A percentile compares a stretch with the other conserved stretches of the same genome.
Evolutionary conservation across 1,284 basidiomycete species (phyloP).

Genomic region (Irpex sp.): DNA sequence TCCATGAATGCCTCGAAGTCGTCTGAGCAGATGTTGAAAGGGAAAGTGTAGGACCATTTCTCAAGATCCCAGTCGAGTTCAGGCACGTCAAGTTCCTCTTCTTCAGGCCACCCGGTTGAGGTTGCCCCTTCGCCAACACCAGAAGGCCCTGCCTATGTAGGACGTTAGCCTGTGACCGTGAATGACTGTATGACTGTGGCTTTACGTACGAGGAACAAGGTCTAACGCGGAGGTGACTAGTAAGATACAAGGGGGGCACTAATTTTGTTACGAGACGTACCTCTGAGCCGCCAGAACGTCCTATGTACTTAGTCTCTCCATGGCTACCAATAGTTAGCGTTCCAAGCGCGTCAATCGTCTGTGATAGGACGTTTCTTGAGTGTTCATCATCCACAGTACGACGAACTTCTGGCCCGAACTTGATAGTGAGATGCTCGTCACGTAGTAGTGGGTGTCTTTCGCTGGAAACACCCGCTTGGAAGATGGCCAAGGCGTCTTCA

Average conservation of each 20-base stretch:
- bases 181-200: neutral
- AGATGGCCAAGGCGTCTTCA: slow-evolving; percentile 67
- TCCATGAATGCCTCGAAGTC: slow-evolving; percentile 22
- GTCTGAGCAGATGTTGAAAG: slow-evolving; percentile 21
- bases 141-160: neutral
- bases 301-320: slow-evolving; percentile 66
- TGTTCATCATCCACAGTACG: slow-evolving; percentile 29
- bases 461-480: slow-evolving; percentile 45
- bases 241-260: neutral
- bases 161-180: neutral
- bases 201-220: slow-evolving; percentile 39
- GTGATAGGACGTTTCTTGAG: slow-evolving; percentile 23
- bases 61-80: slow-evolving; percentile 19
- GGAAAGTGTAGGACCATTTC: slow-evolving; percentile 23
- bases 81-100: slow-evolving; percentile 16
- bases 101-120: slow-evolving; percentile 3
- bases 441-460: slow-evolving; percentile 61
- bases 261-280: slow-evolving; percentile 24
- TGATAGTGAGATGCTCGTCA: slow-evolving; percentile 64
- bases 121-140: neutral
- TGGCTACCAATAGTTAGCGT: slow-evolving; percentile 60
- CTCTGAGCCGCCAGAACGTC: slow-evolving; percentile 61
- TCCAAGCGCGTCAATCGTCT: slow-evolving; percentile 38
- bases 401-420: slow-evolving; percentile 40
- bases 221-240: slow-evolving; percentile 26